Evolutionary conservation across 2,329 filamentous ascomycete species (phyloP).

Genomic region (Penicillium sp.): DNA sequence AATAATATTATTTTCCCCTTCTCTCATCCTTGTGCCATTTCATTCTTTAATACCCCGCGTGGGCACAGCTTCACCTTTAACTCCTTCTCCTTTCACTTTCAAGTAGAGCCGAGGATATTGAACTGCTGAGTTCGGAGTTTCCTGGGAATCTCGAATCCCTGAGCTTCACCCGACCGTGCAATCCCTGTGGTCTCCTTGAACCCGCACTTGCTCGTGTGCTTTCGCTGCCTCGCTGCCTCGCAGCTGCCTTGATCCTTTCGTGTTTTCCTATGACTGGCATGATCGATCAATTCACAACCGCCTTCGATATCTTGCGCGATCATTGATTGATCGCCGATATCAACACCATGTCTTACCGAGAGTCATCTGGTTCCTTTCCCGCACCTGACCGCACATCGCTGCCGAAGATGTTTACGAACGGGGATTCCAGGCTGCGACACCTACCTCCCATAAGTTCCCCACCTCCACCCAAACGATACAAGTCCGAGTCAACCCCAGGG

Average conservation of each 20-base stretch:
- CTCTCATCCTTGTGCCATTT: not conserved
- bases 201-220: not conserved
- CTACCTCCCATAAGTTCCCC: conserved; percentile 20
- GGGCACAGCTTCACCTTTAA: not conserved
- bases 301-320: not conserved
- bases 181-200: not conserved
- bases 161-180: not conserved
- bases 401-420: conserved; percentile 10
- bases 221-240: not conserved
- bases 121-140: not conserved
- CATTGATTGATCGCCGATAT: not conserved
- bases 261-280: not conserved
- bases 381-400: not conserved
- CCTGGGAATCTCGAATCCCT: not conserved
- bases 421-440: conserved; percentile 8
- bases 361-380: not conserved
- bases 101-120: not conserved
- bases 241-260: not conserved
- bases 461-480: conserved; percentile 22
- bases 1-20: not conserved
- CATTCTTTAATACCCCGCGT: not conserved
- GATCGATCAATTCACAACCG: not conserved
- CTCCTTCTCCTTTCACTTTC: not conserved
- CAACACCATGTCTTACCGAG: conserved; percentile 2
- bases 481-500: conserved; percentile 20